Evolutionary conservation across 2,329 filamentous ascomycete genomes (phyloP), one percentile per base, ranked within the genome.

Genomic region (Fusarium guadeloupense): DNA sequence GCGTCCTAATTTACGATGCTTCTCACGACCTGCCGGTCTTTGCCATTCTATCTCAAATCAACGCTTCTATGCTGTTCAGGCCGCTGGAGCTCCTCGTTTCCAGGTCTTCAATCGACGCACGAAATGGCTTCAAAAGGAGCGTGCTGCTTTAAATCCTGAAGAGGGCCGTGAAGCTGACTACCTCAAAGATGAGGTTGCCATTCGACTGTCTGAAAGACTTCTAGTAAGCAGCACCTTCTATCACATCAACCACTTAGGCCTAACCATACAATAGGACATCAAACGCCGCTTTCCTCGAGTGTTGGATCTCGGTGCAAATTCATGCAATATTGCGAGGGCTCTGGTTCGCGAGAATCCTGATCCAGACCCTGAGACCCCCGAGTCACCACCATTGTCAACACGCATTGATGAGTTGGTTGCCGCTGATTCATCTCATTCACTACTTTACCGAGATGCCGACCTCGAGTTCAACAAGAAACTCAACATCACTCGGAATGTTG

Each of bases 301-400:
- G 20, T 89, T 99, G 58, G 95, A 99, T 75, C 87, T 97, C 26
- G 95, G 95, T 60, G 94, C 95, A 60, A 97, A 98, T 75, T 92
- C 94, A 59, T 97, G 94, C 83, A 96, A 97, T 76, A 88, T 99
- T 59, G 93, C 93, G 17, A 88, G 89, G 61, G 90, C 91, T 52
- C 84, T 98, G 39, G 89, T 89, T 67, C 81, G 87, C 62, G 82
- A 87, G 53, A 87, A 92, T 71, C 86, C 87, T 1, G 88, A 91
- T 70, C 83, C 82, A 8, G 82, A 84, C 66, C 79, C 82, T 7
- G 71, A 76, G n/a, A 80, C 78, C 44, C 84, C 87, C 34, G 77
- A 72, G n/a, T 83, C 84, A 20, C 83, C 86, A 20, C 89, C 93
- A 4, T 82, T 97, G 35, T 82, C 89, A 2, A 83, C 81, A 19